Percentiles rank a stretch among this genome's conserved stretches.
phyloP scores from a whole-genome alignment of 305 asterid species.

The Plantago lanceolata region DNA sequence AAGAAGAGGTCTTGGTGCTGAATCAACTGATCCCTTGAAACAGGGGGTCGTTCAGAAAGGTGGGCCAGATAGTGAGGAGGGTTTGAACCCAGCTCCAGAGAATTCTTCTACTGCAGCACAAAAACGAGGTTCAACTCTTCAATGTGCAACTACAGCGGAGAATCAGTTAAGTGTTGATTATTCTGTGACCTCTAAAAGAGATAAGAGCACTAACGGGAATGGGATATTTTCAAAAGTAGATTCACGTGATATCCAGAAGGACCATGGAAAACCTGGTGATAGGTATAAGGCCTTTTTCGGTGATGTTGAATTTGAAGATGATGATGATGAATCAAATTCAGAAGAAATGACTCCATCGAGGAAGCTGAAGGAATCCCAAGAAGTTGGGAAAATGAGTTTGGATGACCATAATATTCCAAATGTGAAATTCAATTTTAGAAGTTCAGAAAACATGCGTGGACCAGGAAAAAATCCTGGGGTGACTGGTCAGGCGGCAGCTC shows the following conservation, averaged over 20 bases:
- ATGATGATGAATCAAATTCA: slow-evolving; percentile 44
- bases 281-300: slow-evolving; percentile 50
- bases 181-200: slow-evolving; percentile 41
- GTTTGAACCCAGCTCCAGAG: slow-evolving; percentile 37
- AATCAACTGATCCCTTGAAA: slow-evolving; percentile 32
- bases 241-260: slow-evolving; percentile 44
- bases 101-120: slow-evolving; percentile 40
- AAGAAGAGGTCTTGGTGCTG: slow-evolving; percentile 36
- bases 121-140: slow-evolving; percentile 27
- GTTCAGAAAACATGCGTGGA: slow-evolving; percentile 36
- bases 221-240: slow-evolving; percentile 35
- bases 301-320: slow-evolving; percentile 48
- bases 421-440: slow-evolving; percentile 41
- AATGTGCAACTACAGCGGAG: background rate
- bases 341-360: slow-evolving; percentile 38
- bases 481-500: slow-evolving; percentile 37
- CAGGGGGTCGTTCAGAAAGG: slow-evolving; percentile 41
- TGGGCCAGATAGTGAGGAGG: slow-evolving; percentile 40
- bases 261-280: slow-evolving; percentile 41
- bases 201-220: slow-evolving; percentile 40
- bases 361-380: slow-evolving; percentile 35
- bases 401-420: slow-evolving; percentile 36
- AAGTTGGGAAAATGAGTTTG: slow-evolving; percentile 31
- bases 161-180: slow-evolving; percentile 43
- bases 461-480: slow-evolving; percentile 35